Evolutionary conservation across 768 basidiomycete species (phyloP).

Genomic region (Suillus bovinus): DNA sequence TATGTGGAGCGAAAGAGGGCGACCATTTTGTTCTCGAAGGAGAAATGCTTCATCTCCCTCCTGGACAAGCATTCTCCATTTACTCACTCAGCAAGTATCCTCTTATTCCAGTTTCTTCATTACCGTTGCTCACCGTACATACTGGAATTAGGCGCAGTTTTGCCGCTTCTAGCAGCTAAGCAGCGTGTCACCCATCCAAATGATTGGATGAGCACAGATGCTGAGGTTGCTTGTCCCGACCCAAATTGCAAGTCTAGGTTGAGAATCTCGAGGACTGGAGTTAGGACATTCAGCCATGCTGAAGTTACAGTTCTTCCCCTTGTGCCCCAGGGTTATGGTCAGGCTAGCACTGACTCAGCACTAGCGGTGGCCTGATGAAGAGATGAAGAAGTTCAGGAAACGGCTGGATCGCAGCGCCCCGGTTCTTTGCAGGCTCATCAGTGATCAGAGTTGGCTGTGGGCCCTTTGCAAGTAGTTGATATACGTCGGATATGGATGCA

Average conservation of each 20-base stretch:
- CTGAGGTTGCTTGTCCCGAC: conserved; percentile 66
- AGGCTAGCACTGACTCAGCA: background rate
- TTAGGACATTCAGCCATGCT: conserved; percentile 54
- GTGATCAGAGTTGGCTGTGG: background rate
- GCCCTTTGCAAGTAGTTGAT: background rate
- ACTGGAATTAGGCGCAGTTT: conserved; percentile 47
- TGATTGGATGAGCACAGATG: conserved; percentile 73
- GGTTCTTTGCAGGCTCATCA: conserved; percentile 3
- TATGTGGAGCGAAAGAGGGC: conserved; percentile 65
- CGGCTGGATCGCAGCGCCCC: background rate
- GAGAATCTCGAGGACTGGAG: conserved; percentile 49
- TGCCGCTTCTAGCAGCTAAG: conserved; percentile 69
- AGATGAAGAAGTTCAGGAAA: conserved; percentile 5
- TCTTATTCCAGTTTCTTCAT: background rate
- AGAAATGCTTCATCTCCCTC: conserved; percentile 62
- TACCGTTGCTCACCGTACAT: background rate
- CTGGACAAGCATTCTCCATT: conserved; percentile 65
- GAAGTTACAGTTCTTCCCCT: conserved; percentile 53
- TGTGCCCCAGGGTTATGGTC: too few relatives aligned
- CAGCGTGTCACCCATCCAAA: conserved; percentile 53
- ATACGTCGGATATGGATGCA: background rate
- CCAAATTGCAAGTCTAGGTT: conserved; percentile 61
- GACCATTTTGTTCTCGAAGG: conserved; percentile 65
- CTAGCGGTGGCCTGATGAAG: background rate
- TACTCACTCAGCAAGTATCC: conserved; percentile 55